These are phyloP conservation scores for Peniophora sp. DNA, from an alignment of 1,284 basidiomycete species.

Conservation along the genomic window DNA sequence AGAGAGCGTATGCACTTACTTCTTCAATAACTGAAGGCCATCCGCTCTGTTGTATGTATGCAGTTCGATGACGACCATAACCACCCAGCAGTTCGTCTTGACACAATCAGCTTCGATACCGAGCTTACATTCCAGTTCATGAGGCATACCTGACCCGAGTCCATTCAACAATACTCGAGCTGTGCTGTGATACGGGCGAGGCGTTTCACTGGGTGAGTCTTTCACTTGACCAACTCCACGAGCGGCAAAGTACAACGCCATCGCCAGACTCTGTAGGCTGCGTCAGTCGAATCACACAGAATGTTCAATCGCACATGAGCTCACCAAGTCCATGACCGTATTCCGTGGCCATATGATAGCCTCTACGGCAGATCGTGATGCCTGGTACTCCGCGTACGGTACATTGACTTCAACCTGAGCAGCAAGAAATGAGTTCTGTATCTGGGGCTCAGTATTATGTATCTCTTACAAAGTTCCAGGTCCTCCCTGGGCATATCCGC, in stretches of 20 bases:
- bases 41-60: slow-evolving; percentile 49
- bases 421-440: not conserved
- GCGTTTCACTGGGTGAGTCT: slow-evolving; percentile 22
- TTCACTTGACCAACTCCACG: slow-evolving; percentile 61
- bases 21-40: slow-evolving; percentile 78
- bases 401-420: slow-evolving; percentile 78
- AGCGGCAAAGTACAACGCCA: slow-evolving; percentile 92
- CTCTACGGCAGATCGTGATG: slow-evolving; percentile 49
- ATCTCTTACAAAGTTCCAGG: slow-evolving; percentile 79
- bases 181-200: slow-evolving; percentile 54
- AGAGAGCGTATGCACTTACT: slow-evolving; percentile 32
- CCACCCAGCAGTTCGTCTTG: slow-evolving; percentile 91
- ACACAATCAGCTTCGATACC: not conserved
- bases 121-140: not conserved
- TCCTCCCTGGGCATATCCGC: slow-evolving; percentile 60
- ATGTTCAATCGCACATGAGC: slow-evolving; percentile 13
- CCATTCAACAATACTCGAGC: slow-evolving; percentile 88
- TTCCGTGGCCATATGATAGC: slow-evolving; percentile 74
- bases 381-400: slow-evolving; percentile 69
- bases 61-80: slow-evolving; percentile 84
- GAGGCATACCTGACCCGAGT: slow-evolving; percentile 57
- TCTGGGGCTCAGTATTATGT: not conserved
- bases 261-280: slow-evolving; percentile 69
- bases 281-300: not conserved
- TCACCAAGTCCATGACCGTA: slow-evolving; percentile 90